phyloP scores from a whole-genome alignment of 306 rosid species.

The Prunus mume region DNA sequence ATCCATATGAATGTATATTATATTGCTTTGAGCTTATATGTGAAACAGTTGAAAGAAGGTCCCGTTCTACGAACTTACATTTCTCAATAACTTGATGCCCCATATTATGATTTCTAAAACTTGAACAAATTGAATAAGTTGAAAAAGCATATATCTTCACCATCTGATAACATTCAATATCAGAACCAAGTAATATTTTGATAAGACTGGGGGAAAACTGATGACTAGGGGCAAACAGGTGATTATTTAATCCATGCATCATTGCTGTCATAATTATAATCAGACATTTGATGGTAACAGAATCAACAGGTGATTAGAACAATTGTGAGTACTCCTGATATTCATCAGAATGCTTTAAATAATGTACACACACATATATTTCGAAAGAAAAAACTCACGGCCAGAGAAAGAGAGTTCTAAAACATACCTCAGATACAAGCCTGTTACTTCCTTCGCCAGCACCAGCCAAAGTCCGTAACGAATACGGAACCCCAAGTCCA shows the following conservation, averaged over 20 bases:
- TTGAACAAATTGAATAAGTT: background rate
- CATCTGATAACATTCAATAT: background rate
- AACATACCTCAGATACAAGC: slow-evolving; percentile 87
- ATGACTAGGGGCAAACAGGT: background rate
- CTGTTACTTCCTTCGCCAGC: slow-evolving; percentile 74
- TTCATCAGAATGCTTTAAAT: background rate
- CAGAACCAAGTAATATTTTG: background rate
- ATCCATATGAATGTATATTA: too few relatives aligned
- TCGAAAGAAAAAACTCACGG: slow-evolving; percentile 6
- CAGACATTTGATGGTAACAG: background rate
- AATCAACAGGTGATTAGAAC: background rate
- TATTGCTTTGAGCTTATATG: too few relatives aligned
- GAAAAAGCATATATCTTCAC: background rate
- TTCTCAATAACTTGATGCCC: background rate
- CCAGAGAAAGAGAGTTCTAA: slow-evolving; percentile 19
- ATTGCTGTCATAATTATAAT: background rate
- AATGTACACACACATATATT: background rate
- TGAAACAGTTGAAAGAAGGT: too few relatives aligned
- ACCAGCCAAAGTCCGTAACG: slow-evolving; percentile 64
- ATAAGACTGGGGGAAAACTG: background rate
- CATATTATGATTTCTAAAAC: background rate
- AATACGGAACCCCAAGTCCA: slow-evolving; percentile 68
- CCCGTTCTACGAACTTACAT: background rate
- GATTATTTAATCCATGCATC: background rate
- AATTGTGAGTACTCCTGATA: background rate